Evolutionary conservation across 208 protist genomes (phyloP), one percentile per base, ranked within the genome.

Genomic region (Trypanosoma theileri): DNA sequence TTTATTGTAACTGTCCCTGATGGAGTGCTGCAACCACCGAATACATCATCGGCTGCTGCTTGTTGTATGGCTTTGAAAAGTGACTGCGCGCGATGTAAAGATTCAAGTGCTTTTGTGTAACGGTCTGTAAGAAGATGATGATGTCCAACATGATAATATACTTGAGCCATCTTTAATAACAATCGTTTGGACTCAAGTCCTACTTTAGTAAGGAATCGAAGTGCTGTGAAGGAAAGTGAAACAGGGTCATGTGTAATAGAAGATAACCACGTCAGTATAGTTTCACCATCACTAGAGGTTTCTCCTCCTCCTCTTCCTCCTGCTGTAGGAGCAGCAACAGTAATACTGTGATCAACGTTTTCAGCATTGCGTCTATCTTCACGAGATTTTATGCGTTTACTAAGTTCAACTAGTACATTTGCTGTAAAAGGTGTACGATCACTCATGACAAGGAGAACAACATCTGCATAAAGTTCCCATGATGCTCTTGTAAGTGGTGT

Each of bases 51-150:
- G 16, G 72, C 75, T 7, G 71, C 57, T 7, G 71, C 79, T 45
- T 79, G 75, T 24, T 79, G 65, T 41, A 78, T 73, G 12, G 80
- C 80, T 4, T 77, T 71, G 73, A 91, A 80, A 6, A 89, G 73
- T 4, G 85, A 83, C 54, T 87, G 79, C 16, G 84, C 63, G 13
- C 77, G 83, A 63, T 92, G 74, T 42, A 94, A 74, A 19, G 82
- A 83, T 73, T 94, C 89, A 17, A 94, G 72, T 21, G 89, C 81
- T 61, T 94, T 94, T 22, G 86, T 91, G 77, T 89, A 91, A 45
- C 86, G 89, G 46, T 84, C 77, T 26, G 76, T 85, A 51, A 69
- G 56, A 59, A 79, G 65, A 77, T 94, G 75, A 46, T 84, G 73
- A 40, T 73, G 61, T 22, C 85, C 89, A 13, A 94, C 81, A 31